Conservation (phyloP, 2,329 filamentous ascomycete species). For the Tolypocladium tundrense region DNA sequence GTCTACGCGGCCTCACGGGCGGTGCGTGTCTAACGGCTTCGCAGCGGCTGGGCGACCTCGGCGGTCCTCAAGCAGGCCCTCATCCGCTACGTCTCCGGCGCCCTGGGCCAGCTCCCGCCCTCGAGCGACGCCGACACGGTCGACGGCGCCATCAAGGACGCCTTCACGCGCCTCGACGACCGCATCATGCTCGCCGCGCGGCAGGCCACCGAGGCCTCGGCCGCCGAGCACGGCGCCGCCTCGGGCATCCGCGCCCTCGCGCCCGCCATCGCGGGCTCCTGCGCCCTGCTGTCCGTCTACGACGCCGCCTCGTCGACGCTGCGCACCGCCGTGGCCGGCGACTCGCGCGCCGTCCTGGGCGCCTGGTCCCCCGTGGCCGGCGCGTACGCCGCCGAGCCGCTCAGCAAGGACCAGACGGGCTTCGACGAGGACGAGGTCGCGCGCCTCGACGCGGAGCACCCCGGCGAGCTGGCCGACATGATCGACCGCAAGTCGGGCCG, state of each 20-base stretch:
- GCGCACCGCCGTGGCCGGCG: slow-evolving; percentile 55
- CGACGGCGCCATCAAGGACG: slow-evolving; percentile 43
- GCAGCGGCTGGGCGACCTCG: slow-evolving; percentile 31
- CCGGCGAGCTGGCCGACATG: slow-evolving; percentile 48
- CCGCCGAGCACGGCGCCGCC: slow-evolving; percentile 15
- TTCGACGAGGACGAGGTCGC: slow-evolving; percentile 48
- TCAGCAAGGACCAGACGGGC: slow-evolving; percentile 58
- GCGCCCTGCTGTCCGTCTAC: slow-evolving; percentile 52
- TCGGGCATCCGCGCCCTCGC: slow-evolving; percentile 20
- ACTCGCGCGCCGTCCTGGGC: slow-evolving; percentile 57
- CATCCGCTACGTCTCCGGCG: slow-evolving; percentile 29
- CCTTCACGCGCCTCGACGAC: slow-evolving; percentile 47
- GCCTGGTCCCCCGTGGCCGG: slow-evolving; percentile 25
- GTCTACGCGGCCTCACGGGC: too few relatives aligned
- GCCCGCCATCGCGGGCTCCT: slow-evolving; percentile 41
- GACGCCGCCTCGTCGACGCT: slow-evolving; percentile 43
- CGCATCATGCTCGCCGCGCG: slow-evolving; percentile 35
- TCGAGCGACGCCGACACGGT: slow-evolving; percentile 33
- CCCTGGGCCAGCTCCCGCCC: slow-evolving; percentile 19
- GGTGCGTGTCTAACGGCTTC: not conserved
- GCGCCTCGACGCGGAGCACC: slow-evolving; percentile 47
- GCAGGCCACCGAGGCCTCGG: slow-evolving; percentile 15
- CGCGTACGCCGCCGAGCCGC: slow-evolving; percentile 39
- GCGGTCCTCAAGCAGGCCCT: slow-evolving; percentile 28
- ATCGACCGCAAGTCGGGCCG: slow-evolving; percentile 38